Base-by-base conservation (phyloP, 2,329 filamentous ascomycete species). In the Magnaporthiopsis poae region DNA sequence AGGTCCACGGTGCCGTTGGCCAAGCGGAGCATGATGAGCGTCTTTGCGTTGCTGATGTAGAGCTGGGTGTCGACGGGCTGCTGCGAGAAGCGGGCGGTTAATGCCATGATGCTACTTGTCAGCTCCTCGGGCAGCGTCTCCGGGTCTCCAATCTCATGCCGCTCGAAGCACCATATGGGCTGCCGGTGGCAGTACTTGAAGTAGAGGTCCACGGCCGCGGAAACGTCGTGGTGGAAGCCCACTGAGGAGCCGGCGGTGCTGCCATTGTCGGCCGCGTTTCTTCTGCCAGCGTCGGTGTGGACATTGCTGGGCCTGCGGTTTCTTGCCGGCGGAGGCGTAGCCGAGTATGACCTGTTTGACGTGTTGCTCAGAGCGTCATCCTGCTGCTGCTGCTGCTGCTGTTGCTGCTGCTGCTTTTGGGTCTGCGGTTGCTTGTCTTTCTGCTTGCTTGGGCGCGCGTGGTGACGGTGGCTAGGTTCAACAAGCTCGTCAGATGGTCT, bases 1-100 rank as follows among this genome's bases (percentile, higher is more conserved):
- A 84, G 72, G 64, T 80, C 79, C 2, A 84, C 81, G 0, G 79
- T 78, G 2, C 81, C 81, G 67, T 82, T 81, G 0, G 81, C 81
- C 52, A 84, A 79, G 27, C 81, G 79, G 5, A 82, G 75, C 81
- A 83, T 83, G 69, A 75, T 77, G 69, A 76, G 71, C 66, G 71
- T 79, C 73, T 73, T 79, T 60, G 77, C 81, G 72, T 74, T 77
- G 63, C 77, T 77, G 60, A 74, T 73, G 60, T 78, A 77, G 5
- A 80, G 70, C 46, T 59, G 33, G 15, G 62, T 60, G 15, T 61
- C 52, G 15, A 60, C 62, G 33, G 46, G 56, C 18, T 61, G 60
- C 18, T 33, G 63, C 11, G 63, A 64, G 18, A 60, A 64, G n/a
- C 63, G 39, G 3, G 63, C 63, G 25, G 63, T 64, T 46, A 64